phyloP scores from a whole-genome alignment of 345 rosid genomes.

The Syzygium grande region DNA sequence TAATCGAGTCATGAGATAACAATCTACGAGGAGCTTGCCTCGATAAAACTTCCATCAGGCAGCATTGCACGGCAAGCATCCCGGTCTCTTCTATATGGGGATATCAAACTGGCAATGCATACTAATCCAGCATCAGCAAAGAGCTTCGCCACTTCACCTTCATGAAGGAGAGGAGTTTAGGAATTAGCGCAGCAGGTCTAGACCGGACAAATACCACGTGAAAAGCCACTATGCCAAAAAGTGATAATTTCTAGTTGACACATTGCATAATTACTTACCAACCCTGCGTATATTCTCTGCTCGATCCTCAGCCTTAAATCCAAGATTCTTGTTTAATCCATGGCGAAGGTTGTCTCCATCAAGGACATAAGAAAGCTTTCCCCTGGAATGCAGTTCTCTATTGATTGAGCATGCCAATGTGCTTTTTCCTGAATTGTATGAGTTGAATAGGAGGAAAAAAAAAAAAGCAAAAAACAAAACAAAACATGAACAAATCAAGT shows the following conservation, averaged over 20 bases:
- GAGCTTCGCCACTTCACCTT: conserved; percentile 91
- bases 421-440: conserved; percentile 64
- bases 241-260: neutral
- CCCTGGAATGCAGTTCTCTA: conserved; percentile 51
- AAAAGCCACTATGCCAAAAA: neutral
- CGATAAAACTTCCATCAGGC: conserved; percentile 55
- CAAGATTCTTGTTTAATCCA: conserved; percentile 78
- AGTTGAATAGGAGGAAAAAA: neutral
- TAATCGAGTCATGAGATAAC: neutral
- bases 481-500: neutral
- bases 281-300: conserved; percentile 88
- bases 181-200: neutral
- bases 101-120: conserved; percentile 88
- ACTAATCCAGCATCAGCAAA: conserved; percentile 90
- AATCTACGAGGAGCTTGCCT: conserved; percentile 34
- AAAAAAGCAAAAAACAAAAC: neutral
- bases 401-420: conserved; percentile 77
- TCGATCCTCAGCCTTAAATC: conserved; percentile 83
- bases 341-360: conserved; percentile 94
- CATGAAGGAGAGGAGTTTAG: neutral
- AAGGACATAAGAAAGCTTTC: conserved; percentile 74
- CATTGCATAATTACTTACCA: conserved; percentile 38
- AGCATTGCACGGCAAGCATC: conserved; percentile 83
- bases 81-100: conserved; percentile 80
- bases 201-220: neutral